These are phyloP conservation scores for Lepiota subincarnata DNA, from an alignment of 768 basidiomycete species.

Conservation along the genomic window DNA sequence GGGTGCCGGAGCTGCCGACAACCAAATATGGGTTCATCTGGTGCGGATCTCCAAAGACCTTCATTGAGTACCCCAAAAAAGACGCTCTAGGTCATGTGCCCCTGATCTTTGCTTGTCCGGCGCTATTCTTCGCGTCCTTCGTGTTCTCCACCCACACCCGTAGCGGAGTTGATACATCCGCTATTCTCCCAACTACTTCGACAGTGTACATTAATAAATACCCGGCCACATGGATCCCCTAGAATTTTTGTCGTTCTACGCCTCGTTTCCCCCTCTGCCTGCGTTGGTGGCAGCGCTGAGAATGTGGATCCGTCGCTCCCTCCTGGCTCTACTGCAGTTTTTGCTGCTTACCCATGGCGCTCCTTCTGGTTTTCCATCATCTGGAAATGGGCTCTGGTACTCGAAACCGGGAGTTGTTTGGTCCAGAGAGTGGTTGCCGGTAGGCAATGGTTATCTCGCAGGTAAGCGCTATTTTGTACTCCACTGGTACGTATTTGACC, in stretches of 20 bases:
- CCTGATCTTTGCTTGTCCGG: not conserved
- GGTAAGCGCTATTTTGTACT: constrained; percentile 31
- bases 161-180: not conserved
- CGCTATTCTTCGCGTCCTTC: constrained; percentile 2
- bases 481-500: not conserved
- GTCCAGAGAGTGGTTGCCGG: constrained; percentile 58
- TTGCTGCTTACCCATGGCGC: constrained; percentile 13
- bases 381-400: constrained; percentile 80
- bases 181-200: constrained; percentile 1
- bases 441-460: constrained; percentile 72
- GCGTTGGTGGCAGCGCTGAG: constrained; percentile 9
- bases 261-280: constrained; percentile 2
- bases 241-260: not conserved
- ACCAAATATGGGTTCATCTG: too few species aligned
- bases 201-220: not conserved
- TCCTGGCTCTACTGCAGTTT: constrained; percentile 22
- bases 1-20: too few species aligned
- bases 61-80: too few species aligned
- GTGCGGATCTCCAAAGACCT: too few species aligned
- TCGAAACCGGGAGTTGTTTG: constrained; percentile 47
- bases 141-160: not conserved
- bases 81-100: constrained; percentile 9
- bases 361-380: constrained; percentile 53
- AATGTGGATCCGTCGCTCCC: constrained; percentile 22
- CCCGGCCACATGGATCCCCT: constrained; percentile 2